Conservation (phyloP, 2,329 filamentous ascomycete genomes). For the Penicillium sp. region DNA sequence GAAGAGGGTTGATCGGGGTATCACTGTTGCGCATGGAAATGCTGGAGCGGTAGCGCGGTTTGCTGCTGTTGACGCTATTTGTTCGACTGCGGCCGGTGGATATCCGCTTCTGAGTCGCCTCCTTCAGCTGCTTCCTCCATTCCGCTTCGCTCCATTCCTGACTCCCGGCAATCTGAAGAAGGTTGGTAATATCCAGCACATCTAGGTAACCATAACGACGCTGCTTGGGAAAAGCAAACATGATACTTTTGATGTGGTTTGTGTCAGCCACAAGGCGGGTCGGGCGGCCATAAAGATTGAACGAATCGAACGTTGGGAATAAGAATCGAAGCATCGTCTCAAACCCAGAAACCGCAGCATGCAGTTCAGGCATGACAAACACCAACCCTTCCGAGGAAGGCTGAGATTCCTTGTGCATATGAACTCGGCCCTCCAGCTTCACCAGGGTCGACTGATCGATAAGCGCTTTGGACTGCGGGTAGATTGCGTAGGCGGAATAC, state of each 20-base stretch:
- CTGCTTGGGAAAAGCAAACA: slow-evolving; percentile 96
- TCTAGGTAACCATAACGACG: slow-evolving; percentile 88
- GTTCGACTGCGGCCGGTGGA: slow-evolving; percentile 41
- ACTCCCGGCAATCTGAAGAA: slow-evolving; percentile 78
- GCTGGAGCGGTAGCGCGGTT: slow-evolving; percentile 41
- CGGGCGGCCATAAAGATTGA: slow-evolving; percentile 85
- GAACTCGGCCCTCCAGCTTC: slow-evolving; percentile 89
- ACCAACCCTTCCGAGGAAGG: slow-evolving; percentile 87
- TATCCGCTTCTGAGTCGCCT: slow-evolving; percentile 65
- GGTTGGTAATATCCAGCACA: slow-evolving; percentile 73
- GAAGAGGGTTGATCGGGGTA: slow-evolving; percentile 32
- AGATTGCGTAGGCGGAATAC: slow-evolving; percentile 91
- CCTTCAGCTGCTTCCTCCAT: slow-evolving; percentile 87
- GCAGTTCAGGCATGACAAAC: slow-evolving; percentile 94
- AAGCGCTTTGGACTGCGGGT: slow-evolving; percentile 88
- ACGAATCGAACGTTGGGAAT: slow-evolving; percentile 92
- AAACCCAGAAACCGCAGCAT: slow-evolving; percentile 87
- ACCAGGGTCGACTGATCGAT: slow-evolving; percentile 93
- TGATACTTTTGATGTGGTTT: slow-evolving; percentile 81
- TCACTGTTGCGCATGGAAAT: slow-evolving; percentile 36
- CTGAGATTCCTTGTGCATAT: slow-evolving; percentile 76
- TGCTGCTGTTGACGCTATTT: slow-evolving; percentile 58
- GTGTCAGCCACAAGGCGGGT: slow-evolving; percentile 82
- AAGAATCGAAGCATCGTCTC: slow-evolving; percentile 93
- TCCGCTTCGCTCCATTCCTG: slow-evolving; percentile 77